These are phyloP conservation scores for Paecilomyces fulvus DNA, from an alignment of 2,329 filamentous ascomycete species.

Conservation along the genomic window DNA sequence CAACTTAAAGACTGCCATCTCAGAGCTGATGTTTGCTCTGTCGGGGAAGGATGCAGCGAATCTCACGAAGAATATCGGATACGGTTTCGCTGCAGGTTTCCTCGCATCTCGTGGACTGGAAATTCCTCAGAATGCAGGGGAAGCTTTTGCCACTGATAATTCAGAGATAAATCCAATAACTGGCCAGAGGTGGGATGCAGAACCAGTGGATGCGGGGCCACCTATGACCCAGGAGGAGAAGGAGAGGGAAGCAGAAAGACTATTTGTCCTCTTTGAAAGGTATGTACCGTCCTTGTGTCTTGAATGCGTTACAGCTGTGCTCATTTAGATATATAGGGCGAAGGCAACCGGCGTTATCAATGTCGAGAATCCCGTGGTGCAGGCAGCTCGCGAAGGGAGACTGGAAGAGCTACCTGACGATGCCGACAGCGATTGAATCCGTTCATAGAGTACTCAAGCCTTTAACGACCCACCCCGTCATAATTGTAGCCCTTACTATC, in stretches of 20 bases:
- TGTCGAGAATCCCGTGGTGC: slow-evolving; percentile 69
- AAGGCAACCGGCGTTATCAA: slow-evolving; percentile 67
- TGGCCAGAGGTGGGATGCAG: slow-evolving; percentile 67
- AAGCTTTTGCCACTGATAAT: slow-evolving; percentile 40
- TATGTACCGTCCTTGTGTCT: slow-evolving; percentile 24
- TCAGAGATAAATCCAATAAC: slow-evolving; percentile 69
- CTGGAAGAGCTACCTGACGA: slow-evolving; percentile 61
- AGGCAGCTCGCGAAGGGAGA: slow-evolving; percentile 59
- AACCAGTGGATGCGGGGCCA: slow-evolving; percentile 50
- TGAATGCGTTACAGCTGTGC: neutral
- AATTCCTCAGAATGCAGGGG: slow-evolving; percentile 58
- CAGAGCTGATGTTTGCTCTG: slow-evolving; percentile 75
- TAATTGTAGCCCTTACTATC: neutral
- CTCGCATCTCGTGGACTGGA: slow-evolving; percentile 75
- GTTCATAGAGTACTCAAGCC: neutral
- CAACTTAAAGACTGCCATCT: slow-evolving; percentile 65
- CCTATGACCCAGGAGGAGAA: slow-evolving; percentile 90
- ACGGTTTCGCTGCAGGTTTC: slow-evolving; percentile 87
- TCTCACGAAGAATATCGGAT: slow-evolving; percentile 88
- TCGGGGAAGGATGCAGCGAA: slow-evolving; percentile 69
- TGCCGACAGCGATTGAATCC: slow-evolving; percentile 24
- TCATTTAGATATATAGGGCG: slow-evolving; percentile 38
- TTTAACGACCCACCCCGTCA: neutral
- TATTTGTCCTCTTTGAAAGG: slow-evolving; percentile 89
- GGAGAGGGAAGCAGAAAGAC: slow-evolving; percentile 76